These are phyloP conservation scores for Cryptococcus jaspeensis DNA, from an alignment of 1,284 basidiomycete genomes.

Conservation along the genomic window DNA sequence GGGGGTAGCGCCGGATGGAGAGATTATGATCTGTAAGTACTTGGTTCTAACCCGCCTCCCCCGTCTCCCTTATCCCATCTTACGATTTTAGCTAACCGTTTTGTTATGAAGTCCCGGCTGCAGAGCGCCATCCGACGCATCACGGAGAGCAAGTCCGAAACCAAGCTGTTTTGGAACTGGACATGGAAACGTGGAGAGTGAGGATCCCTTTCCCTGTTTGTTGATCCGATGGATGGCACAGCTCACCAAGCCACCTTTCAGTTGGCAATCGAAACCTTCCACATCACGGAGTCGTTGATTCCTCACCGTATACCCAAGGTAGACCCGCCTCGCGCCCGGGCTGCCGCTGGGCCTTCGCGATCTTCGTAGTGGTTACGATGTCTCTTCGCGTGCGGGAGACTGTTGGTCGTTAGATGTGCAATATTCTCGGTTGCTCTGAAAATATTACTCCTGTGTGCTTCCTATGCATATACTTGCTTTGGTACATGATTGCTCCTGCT, in stretches of 20 bases:
- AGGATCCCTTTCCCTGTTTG: conserved; percentile 11
- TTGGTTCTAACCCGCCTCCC: not conserved
- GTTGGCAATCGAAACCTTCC: conserved; percentile 51
- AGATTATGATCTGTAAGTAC: conserved; percentile 51
- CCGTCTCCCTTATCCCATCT: not conserved
- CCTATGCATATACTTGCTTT: conserved; percentile 6
- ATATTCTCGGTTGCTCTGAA: no score
- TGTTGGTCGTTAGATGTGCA: no score
- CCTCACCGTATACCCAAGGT: conserved; percentile 37
- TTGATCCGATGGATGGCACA: not conserved
- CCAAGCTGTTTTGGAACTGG: conserved; percentile 57
- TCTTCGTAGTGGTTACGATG: not conserved
- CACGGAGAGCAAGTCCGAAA: conserved; percentile 24
- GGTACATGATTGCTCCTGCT: not conserved
- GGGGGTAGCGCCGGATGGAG: conserved; percentile 45
- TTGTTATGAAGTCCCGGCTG: conserved; percentile 38
- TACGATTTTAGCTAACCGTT: no score
- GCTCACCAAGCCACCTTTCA: conserved; percentile 14
- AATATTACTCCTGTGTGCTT: not conserved
- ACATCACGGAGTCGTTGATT: conserved; percentile 52
- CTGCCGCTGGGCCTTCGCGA: conserved; percentile 4
- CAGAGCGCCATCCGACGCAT: conserved; percentile 20
- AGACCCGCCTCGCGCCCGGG: not conserved
- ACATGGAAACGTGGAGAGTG: conserved; percentile 52
- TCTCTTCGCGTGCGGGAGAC: not conserved